Evolutionary conservation across 1,284 basidiomycete genomes (phyloP).

Genomic region (Fomes fomentarius): DNA sequence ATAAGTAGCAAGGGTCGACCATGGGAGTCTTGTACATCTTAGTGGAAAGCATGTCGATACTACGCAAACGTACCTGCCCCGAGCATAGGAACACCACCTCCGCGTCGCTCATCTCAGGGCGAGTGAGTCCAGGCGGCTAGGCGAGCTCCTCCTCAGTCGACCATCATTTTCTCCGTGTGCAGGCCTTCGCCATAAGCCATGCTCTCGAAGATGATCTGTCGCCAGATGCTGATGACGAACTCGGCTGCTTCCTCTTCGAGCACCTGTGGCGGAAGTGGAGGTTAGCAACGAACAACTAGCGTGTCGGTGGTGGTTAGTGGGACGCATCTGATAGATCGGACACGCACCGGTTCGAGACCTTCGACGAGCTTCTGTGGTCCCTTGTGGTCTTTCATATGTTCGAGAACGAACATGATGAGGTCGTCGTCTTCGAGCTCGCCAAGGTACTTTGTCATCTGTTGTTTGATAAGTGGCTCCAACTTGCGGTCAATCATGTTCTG

Average conservation of each 20-base stretch:
- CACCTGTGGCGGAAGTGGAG: slow-evolving; percentile 55
- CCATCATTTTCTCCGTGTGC: slow-evolving; percentile 76
- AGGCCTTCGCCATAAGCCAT: slow-evolving; percentile 86
- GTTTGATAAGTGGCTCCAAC: slow-evolving; percentile 78
- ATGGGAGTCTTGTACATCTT: slow-evolving; percentile 34
- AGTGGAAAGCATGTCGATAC: slow-evolving; percentile 32
- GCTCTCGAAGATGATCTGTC: slow-evolving; percentile 89
- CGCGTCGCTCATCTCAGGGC: background rate
- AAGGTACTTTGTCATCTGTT: slow-evolving; percentile 80
- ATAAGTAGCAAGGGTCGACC: slow-evolving; percentile 26
- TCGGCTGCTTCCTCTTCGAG: slow-evolving; percentile 86
- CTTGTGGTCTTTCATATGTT: slow-evolving; percentile 87
- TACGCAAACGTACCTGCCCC: slow-evolving; percentile 38
- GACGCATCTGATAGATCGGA: background rate
- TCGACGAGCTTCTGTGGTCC: slow-evolving; percentile 81
- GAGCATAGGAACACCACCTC: slow-evolving; percentile 19
- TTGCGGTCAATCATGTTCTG: slow-evolving; percentile 81
- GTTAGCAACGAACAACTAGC: background rate
- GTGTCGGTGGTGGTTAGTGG: background rate
- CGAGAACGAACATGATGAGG: slow-evolving; percentile 86
- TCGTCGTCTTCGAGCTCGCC: slow-evolving; percentile 90
- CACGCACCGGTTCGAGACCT: slow-evolving; percentile 85
- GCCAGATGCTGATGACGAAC: slow-evolving; percentile 79
- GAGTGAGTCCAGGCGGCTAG: too few relatives aligned
- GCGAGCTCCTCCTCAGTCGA: slow-evolving; percentile 47